phyloP scores from a whole-genome alignment of 2,329 filamentous ascomycete genomes.

The Scedosporium aurantiacum region DNA sequence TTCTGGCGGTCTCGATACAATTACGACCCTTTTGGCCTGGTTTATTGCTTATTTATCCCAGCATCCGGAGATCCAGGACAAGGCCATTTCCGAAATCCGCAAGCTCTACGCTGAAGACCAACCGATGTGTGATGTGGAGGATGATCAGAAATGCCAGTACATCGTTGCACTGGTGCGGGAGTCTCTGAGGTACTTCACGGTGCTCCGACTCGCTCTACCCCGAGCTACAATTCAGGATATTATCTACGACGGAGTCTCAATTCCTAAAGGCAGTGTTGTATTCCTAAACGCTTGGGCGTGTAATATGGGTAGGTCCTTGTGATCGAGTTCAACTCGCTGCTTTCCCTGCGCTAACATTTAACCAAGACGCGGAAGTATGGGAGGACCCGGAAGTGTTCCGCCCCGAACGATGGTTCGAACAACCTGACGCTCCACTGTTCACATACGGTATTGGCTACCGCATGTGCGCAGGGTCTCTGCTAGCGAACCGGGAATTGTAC shows the following conservation, averaged over 20 bases:
- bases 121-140: constrained; percentile 47
- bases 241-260: too few relatives aligned
- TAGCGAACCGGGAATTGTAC: constrained; percentile 56
- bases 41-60: constrained; percentile 49
- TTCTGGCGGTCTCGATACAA: constrained; percentile 54
- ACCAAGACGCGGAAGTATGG: constrained; percentile 41
- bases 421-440: constrained; percentile 52
- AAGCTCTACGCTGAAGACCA: constrained; percentile 38
- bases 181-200: constrained; percentile 50
- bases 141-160: constrained; percentile 54
- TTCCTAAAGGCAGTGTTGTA: too few relatives aligned
- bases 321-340: too few relatives aligned
- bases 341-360: background rate
- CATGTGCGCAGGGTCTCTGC: constrained; percentile 54
- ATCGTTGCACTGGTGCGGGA: constrained; percentile 53
- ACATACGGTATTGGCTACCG: constrained; percentile 56
- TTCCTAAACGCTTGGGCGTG: too few relatives aligned
- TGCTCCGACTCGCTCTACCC: constrained; percentile 25
- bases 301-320: too few relatives aligned
- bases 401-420: constrained; percentile 42
- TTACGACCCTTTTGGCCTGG: constrained; percentile 56
- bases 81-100: constrained; percentile 38
- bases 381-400: constrained; percentile 46
- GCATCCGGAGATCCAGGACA: constrained; percentile 50
- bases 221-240: too few relatives aligned